Base-by-base conservation (phyloP, 2,329 filamentous ascomycete species). In the Phyllosticta citrichinensis region DNA sequence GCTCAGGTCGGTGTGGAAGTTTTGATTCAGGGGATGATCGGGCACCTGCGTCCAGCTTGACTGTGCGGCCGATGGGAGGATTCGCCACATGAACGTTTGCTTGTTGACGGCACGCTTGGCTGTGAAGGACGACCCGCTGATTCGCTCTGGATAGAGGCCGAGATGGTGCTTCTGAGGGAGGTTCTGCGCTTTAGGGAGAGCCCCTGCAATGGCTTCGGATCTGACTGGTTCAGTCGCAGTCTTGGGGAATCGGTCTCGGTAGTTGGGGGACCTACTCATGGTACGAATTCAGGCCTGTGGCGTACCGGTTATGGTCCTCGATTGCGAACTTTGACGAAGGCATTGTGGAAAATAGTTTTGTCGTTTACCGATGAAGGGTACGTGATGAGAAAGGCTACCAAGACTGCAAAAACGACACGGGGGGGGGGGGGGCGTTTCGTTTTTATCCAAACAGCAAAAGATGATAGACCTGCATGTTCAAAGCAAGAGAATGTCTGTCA, bases 41-140 rank as follows among this genome's bases (percentile, higher is more conserved):
- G 69, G 69, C 57, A 67, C 69, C 71, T 58, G 19, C 33, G 8
- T 19, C 54, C 20, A 30, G 54, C n/a, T 30, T n/a, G 54, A 19
- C 22, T 79, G 76, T 52, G 75, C 76, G 60, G 75, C 75, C 20
- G 76, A 70, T 52, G 75, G 77, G 52, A 75, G 66, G 19, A 73
- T 72, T 27, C 77, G 71, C 64, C 78, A 79, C 72, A 78, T 73
- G 61, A 75, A 79, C 11, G 75, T 75, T 56, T 73, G 77, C 63
- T 71, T 74, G 66, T 78, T 78, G 27, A 69, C 65, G 52, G 71
- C 67, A 24, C 76, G 69, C 6, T 76, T 75, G 5, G 76, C 76
- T 55, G 72, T 72, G 64, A 79, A 79, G 12, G 75, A 72, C 19
- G 72, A 74, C 52, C 75, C 75, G 17, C 75, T 79, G 63, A 79